phyloP scores from a whole-genome alignment of 805 yeast genomes.

The Candida vartiovaarae region DNA sequence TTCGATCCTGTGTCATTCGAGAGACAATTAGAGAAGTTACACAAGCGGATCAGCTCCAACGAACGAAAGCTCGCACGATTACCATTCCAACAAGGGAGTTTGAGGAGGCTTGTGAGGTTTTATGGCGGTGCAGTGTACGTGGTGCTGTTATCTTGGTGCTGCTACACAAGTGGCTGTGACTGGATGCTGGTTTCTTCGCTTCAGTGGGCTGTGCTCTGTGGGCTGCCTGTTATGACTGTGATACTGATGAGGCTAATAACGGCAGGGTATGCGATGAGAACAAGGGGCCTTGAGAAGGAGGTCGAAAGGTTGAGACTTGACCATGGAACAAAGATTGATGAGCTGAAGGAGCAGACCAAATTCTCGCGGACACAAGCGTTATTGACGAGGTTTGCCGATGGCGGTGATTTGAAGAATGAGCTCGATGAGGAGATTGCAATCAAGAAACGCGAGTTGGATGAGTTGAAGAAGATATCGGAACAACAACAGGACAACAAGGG shows the following conservation, averaged over 20 bases:
- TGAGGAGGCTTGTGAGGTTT: conserved; percentile 3
- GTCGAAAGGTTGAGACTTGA: conserved; percentile 32
- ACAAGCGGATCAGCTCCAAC: conserved; percentile 28
- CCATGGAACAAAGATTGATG: conserved; percentile 53
- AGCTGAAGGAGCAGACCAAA: conserved; percentile 64
- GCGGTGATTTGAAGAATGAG: conserved; percentile 39
- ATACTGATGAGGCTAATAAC: background rate
- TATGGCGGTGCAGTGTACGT: conserved; percentile 12
- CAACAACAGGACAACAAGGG: conserved; percentile 16
- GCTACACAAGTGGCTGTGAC: too few relatives aligned
- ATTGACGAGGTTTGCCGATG: conserved; percentile 52
- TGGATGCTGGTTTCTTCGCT: too few relatives aligned
- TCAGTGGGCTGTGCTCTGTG: too few relatives aligned
- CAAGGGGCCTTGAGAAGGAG: conserved; percentile 3
- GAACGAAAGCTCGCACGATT: conserved; percentile 21
- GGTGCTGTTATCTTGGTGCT: too few relatives aligned
- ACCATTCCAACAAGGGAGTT: conserved; percentile 2
- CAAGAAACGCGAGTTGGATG: conserved; percentile 33
- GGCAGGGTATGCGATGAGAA: conserved; percentile 4
- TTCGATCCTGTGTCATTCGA: conserved; percentile 40
- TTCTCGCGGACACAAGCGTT: conserved; percentile 72
- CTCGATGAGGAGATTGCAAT: conserved; percentile 36
- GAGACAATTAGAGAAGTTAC: conserved; percentile 31
- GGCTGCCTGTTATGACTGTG: background rate
- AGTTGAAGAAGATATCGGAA: conserved; percentile 25